These are phyloP conservation scores for Eucalyptus dawsonii DNA, from an alignment of 345 rosid species.

Conservation along the genomic window DNA sequence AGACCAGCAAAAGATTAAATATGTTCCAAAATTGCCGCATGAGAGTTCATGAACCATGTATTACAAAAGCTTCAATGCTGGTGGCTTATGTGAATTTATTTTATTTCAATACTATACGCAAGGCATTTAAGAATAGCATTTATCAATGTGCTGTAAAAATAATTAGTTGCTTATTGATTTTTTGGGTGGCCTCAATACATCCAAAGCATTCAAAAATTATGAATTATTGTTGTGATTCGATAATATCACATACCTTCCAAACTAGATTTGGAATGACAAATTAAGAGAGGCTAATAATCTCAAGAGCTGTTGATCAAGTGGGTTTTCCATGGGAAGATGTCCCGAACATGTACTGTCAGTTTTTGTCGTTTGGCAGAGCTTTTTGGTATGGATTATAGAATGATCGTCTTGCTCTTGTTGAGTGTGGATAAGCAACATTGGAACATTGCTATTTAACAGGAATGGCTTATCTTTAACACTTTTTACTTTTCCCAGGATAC, in stretches of 20 bases:
- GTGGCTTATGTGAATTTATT: not conserved
- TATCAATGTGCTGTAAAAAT: not conserved
- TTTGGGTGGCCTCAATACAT: not conserved
- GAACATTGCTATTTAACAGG: not conserved
- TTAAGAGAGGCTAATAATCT: not conserved
- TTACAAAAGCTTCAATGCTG: not conserved
- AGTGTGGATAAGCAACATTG: not conserved
- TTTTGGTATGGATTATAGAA: not conserved
- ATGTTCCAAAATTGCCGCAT: not conserved
- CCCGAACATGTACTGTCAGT: not conserved
- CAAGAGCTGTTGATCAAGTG: not conserved
- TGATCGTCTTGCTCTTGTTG: not conserved
- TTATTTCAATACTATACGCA: not conserved
- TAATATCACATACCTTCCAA: not conserved
- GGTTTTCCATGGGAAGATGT: not conserved
- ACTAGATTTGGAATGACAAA: not conserved
- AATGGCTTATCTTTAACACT: not conserved
- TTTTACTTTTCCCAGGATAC: conserved; percentile 28
- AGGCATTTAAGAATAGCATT: not conserved
- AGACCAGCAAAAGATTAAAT: not conserved
- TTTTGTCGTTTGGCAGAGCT: not conserved
- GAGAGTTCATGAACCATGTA: not conserved
- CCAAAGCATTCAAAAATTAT: not conserved
- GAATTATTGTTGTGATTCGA: not conserved
- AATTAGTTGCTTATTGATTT: not conserved